Evolutionary conservation across 1,284 basidiomycete genomes (phyloP), one percentile per base, ranked within the genome.

Genomic region (Singerocomus rubriflavus): DNA sequence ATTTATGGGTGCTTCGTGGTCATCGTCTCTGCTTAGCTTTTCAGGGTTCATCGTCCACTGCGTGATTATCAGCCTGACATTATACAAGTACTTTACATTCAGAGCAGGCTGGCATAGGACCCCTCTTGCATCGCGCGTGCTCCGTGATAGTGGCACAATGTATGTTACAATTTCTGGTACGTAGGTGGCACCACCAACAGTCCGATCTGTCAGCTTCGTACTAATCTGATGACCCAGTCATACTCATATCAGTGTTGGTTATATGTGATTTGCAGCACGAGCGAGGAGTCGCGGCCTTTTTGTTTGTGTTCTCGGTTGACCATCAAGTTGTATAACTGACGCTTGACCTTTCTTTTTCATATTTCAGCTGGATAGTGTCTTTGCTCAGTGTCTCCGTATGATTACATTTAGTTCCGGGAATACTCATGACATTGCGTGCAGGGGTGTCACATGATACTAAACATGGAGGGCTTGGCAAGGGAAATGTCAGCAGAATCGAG

Each of bases 391-490:
- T 44, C 36, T 25, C 39, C 10, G 63, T 62, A 65, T 10, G 56
- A 32, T 4, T 33, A 13, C 12, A 11, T 37, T 32, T 32, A 0
- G 3, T 39, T 43, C 32, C 2, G 10, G 14, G 44, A 26, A 9
- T 16, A 29, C 12, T 52, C 31, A 27, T 30, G 26, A 44, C 16
- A 16, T 37, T 13, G 5, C 8, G 11, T 39, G 13, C 21, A 62
- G 60, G 60, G 61, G 1, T 62, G 59, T 46, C 48, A 34, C 25
- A 44, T 60, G 50, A 44, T 65, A 40, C 38, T 62, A 1, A 57
- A 48, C 10, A 62, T 65, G 61, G 63, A 60, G 14, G 46, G 57
- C 38, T 57, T 65, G 5, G 56, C 51, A 45, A 46, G 9, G 25
- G 37, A 48, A 25, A 31, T 26, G 10, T 17, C 35, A 14, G 21